These are phyloP conservation scores for Mucor lusitanicus DNA, from an alignment of 371 early-diverging fungal species.

Conservation along the genomic window DNA sequence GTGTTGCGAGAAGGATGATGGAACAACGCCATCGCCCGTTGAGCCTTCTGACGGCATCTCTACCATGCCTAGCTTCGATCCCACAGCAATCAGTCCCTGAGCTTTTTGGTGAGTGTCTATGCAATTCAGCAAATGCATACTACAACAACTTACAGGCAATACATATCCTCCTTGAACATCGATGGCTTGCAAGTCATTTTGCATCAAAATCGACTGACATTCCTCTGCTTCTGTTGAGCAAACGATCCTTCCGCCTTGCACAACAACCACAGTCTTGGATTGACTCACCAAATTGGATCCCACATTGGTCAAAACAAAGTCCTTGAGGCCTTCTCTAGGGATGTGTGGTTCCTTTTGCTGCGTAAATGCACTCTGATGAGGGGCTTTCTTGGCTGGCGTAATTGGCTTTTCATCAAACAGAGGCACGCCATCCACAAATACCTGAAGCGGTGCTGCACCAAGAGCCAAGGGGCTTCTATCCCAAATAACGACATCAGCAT, in stretches of 20 bases:
- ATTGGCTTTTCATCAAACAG: conserved; percentile 35
- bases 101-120: not conserved
- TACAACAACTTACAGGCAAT: conserved; percentile 32
- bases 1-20: conserved; percentile 23
- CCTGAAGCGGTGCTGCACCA: conserved; percentile 71
- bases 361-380: not conserved
- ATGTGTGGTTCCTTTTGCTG: not conserved
- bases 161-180: conserved; percentile 44
- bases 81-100: conserved; percentile 54
- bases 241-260: conserved; percentile 48
- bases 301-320: not conserved
- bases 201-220: not conserved
- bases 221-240: conserved; percentile 21
- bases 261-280: conserved; percentile 34
- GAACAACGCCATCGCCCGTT: conserved; percentile 56
- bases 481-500: conserved; percentile 81
- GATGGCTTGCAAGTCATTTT: not conserved
- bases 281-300: conserved; percentile 2
- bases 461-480: conserved; percentile 64
- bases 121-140: not conserved
- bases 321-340: conserved; percentile 2
- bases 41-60: conserved; percentile 59
- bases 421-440: conserved; percentile 72
- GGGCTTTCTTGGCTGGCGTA: not conserved
- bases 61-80: conserved; percentile 56